phyloP scores from a whole-genome alignment of 257 asterid genomes.

The Rubia yunnanensis region DNA sequence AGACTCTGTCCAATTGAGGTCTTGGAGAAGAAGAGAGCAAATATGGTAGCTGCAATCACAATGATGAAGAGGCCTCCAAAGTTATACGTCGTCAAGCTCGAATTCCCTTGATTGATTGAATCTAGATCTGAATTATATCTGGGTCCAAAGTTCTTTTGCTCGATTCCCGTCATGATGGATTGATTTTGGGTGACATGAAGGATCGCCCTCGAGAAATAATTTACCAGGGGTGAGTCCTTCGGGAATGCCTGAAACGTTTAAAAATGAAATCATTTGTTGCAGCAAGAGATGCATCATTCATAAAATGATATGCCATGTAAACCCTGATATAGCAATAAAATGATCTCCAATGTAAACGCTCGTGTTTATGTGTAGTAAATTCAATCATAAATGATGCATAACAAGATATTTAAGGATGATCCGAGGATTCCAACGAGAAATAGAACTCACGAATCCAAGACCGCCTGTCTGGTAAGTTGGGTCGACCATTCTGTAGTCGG shows the following conservation, averaged over 20 bases:
- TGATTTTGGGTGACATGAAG: constrained; percentile 31
- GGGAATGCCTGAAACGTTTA: constrained; percentile 33
- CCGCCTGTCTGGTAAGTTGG: constrained; percentile 45
- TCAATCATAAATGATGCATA: no score
- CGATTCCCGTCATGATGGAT: constrained; percentile 20
- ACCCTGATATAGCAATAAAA: no score
- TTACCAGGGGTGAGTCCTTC: constrained; percentile 20
- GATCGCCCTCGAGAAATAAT: constrained; percentile 41
- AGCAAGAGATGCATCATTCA: no score
- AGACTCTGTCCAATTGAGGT: constrained; percentile 21
- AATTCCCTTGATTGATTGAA: constrained; percentile 34
- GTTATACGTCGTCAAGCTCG: constrained; percentile 32
- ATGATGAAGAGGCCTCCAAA: constrained; percentile 49
- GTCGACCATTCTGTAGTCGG: constrained; percentile 39
- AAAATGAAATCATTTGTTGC: no score
- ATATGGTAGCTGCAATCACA: constrained; percentile 29
- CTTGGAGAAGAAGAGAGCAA: constrained; percentile 33
- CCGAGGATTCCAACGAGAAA: background rate
- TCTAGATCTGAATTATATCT: constrained; percentile 37
- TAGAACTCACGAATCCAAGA: constrained; percentile 46
- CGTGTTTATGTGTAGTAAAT: no score
- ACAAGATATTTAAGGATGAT: no score
- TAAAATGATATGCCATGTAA: no score
- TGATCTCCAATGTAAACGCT: no score
- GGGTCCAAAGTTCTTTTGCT: constrained; percentile 35